Base-by-base conservation (phyloP, 257 asterid genomes). In the Solanum ossicruentum region DNA sequence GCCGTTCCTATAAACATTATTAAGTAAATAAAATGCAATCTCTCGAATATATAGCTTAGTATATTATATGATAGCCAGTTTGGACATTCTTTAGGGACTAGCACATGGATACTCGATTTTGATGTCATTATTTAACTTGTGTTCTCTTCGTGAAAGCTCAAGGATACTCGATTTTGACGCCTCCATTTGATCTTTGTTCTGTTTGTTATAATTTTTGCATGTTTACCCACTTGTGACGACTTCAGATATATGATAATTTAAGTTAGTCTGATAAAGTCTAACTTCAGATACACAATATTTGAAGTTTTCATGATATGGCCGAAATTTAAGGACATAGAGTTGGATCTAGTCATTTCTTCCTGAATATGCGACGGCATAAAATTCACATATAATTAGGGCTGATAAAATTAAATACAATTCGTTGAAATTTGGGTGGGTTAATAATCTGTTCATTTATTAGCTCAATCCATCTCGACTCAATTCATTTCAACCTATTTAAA, bases 161-260 rank as follows among this genome's bases (percentile, higher is more conserved):
- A 1, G 12, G 4, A 49, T 5, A 18, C 61, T 18, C 9, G 0
- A 56, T 61, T 10, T 61, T 61, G 36, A 21, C 9, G 10, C 13
- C 9, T 0, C 1, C 2, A 61, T 23, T 61, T 11, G 3, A 23
- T 23, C n/a, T 58, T 13, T 58, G 15, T 56, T 3, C 6, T 18
- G 12, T 18, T 8, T 56, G 5, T 18, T 6, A 28, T 12, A 6
- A 2, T 26, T 26, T 63, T 13, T 32, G 10, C 7, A 15, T 3
- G 4, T 8, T 15, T 67, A 3, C 11, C 6, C 9, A 15, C 13
- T 67, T 5, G 1, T 0, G 12, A 67, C 20, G 15, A 67, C 21
- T 32, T 67, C 47, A 32, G 1, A 15, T 0, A 0, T 67, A 8
- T 8, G 1, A 8, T 67, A 3, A 1, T 0, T 15, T 1, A 3